These are phyloP conservation scores for Fusarium domesticum DNA, from an alignment of 2,329 filamentous ascomycete genomes.

Conservation along the genomic window DNA sequence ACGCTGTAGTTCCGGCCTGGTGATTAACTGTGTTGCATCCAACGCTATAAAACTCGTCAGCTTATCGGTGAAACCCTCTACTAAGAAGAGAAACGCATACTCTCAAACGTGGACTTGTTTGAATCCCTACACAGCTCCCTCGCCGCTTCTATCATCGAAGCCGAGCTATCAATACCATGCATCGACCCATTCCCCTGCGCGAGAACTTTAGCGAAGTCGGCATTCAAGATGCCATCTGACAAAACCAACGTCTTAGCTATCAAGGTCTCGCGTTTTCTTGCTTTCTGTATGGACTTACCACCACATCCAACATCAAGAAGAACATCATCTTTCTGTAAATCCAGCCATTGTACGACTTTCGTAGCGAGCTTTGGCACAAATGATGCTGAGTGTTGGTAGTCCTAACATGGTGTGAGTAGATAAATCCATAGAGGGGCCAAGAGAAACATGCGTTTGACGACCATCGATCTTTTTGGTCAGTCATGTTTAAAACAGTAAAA, in stretches of 20 bases:
- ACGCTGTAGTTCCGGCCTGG: slow-evolving; percentile 35
- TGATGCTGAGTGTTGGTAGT: slow-evolving; percentile 58
- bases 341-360: slow-evolving; percentile 57
- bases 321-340: slow-evolving; percentile 54
- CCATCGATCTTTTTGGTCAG: slow-evolving; percentile 29
- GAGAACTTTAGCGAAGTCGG: slow-evolving; percentile 49
- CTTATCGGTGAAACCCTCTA: not conserved
- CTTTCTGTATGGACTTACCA: slow-evolving; percentile 37
- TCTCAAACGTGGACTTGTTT: slow-evolving; percentile 44
- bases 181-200: slow-evolving; percentile 46
- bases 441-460: slow-evolving; percentile 25
- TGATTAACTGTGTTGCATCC: slow-evolving; percentile 43
- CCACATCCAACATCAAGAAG: slow-evolving; percentile 65
- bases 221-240: slow-evolving; percentile 57
- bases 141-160: slow-evolving; percentile 56
- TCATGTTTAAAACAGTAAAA: slow-evolving; percentile 13
- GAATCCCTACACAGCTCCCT: slow-evolving; percentile 38
- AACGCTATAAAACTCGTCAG: slow-evolving; percentile 36
- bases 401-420: slow-evolving; percentile 36
- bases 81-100: slow-evolving; percentile 26
- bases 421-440: no score
- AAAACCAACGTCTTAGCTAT: no score
- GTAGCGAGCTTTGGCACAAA: slow-evolving; percentile 62
- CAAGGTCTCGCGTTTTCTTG: no score
- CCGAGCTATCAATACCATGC: slow-evolving; percentile 58